phyloP scores from a whole-genome alignment of 2,329 filamentous ascomycete species.

The Emericellopsis atlantica region DNA sequence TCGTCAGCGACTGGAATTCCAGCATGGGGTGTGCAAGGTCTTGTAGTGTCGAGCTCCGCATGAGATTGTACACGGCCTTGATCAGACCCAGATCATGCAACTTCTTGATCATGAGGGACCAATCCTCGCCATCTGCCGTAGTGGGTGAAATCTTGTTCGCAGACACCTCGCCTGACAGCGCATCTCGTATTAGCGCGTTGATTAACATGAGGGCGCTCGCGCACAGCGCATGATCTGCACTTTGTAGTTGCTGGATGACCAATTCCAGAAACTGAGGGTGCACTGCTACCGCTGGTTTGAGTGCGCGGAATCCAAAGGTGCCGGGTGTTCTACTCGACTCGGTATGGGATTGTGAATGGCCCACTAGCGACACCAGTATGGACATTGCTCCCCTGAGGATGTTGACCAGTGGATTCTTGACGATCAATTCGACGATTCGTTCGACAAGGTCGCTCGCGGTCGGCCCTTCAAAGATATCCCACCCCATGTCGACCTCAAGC shows the following conservation, averaged over 20 bases:
- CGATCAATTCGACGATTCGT: conserved; percentile 80
- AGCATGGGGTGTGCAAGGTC: conserved; percentile 82
- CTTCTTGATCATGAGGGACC: conserved; percentile 90
- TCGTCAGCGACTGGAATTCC: conserved; percentile 88
- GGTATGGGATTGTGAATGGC: conserved; percentile 56
- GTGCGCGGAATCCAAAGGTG: conserved; percentile 74
- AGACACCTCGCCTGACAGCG: conserved; percentile 50
- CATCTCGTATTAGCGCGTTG: conserved; percentile 88
- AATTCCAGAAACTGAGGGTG: conserved; percentile 93
- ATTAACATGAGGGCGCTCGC: conserved; percentile 91
- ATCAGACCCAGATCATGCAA: conserved; percentile 90
- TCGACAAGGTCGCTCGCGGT: conserved; percentile 55
- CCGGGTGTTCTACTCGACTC: conserved; percentile 30
- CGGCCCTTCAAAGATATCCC: conserved; percentile 68
- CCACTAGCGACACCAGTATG: conserved; percentile 85
- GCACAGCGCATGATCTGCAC: conserved; percentile 88
- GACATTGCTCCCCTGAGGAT: conserved; percentile 95
- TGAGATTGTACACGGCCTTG: conserved; percentile 79
- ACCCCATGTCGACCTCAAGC: conserved; percentile 94
- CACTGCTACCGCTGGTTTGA: conserved; percentile 83
- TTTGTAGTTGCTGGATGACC: conserved; percentile 81
- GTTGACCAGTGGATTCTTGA: conserved; percentile 91
- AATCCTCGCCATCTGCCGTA: conserved; percentile 47
- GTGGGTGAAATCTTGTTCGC: conserved; percentile 32
- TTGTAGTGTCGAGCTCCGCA: conserved; percentile 87